These are phyloP conservation scores for Omphalotus guepiniiformis DNA, from an alignment of 768 basidiomycete genomes.

Conservation along the genomic window DNA sequence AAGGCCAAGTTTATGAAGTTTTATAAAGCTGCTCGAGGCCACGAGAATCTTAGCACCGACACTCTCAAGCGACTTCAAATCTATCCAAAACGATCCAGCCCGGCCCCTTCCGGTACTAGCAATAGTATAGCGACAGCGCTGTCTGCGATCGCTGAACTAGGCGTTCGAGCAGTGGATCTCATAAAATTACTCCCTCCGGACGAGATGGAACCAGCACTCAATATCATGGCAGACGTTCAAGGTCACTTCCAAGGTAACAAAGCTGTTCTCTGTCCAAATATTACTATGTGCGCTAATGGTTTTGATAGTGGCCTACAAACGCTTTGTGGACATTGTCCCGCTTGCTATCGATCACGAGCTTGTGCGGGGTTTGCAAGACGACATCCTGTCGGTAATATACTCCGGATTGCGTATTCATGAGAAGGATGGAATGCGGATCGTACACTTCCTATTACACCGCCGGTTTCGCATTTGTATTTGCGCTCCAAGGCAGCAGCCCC, in stretches of 20 bases:
- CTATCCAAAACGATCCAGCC: too few species aligned
- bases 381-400: conserved; percentile 41
- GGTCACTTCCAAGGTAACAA: conserved; percentile 77
- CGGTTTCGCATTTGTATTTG: too few species aligned
- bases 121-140: too few species aligned
- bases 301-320: conserved; percentile 53
- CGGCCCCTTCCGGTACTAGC: too few species aligned
- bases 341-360: conserved; percentile 54
- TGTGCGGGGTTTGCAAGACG: conserved; percentile 45
- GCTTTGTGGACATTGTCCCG: conserved; percentile 54
- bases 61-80: too few species aligned
- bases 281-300: conserved; percentile 5
- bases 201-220: conserved; percentile 48
- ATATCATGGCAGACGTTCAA: conserved; percentile 68
- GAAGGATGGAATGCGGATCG: conserved; percentile 38
- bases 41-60: too few species aligned
- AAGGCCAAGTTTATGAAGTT: conserved; percentile 43
- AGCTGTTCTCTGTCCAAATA: background rate
- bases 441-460: too few species aligned
- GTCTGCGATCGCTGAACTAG: conserved; percentile 32
- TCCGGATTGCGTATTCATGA: conserved; percentile 50
- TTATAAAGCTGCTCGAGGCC: conserved; percentile 42
- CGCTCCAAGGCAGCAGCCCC: too few species aligned
- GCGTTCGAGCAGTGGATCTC: conserved; percentile 38
- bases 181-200: conserved; percentile 48